A percentile compares a stretch with the other conserved stretches of the same genome.
Evolutionary conservation across 192 early-diverging fungal species (phyloP).

Genomic region (Allomyces arbusculus): DNA sequence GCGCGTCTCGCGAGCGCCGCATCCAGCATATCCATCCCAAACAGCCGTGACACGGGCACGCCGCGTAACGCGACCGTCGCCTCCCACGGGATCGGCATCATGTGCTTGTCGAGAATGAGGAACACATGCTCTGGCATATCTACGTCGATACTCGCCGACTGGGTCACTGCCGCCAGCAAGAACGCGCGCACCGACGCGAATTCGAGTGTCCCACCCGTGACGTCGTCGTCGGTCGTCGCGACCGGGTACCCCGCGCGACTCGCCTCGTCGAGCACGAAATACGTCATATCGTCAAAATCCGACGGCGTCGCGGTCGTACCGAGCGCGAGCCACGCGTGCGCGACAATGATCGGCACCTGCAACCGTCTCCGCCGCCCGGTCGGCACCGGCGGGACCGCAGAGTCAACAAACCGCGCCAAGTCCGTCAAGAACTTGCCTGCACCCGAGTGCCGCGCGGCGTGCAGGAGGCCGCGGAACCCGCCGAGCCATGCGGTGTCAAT

Average conservation of each 20-base stretch:
- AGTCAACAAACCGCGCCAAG: too few species aligned
- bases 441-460: not conserved
- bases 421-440: too few species aligned
- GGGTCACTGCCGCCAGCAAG: too few species aligned
- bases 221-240: too few species aligned
- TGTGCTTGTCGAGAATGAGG: constrained; percentile 64
- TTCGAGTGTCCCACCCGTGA: too few species aligned
- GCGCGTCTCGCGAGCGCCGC: not conserved
- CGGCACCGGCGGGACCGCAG: too few species aligned
- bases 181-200: too few species aligned
- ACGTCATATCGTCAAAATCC: not conserved
- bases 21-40: constrained; percentile 49
- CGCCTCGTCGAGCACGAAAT: not conserved
- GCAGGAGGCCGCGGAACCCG: constrained; percentile 25
- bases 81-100: constrained; percentile 79
- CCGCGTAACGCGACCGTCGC: constrained; percentile 48
- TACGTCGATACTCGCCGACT: too few species aligned
- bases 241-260: not conserved
- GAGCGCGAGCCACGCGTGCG: not conserved
- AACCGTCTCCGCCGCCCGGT: too few species aligned
- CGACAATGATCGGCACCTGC: too few species aligned
- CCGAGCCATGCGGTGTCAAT: constrained; percentile 75
- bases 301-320: not conserved
- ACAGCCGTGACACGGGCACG: constrained; percentile 56
- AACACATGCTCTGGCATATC: constrained; percentile 35